These are phyloP conservation scores for Triadica sebifera DNA, from an alignment of 345 rosid species.

Conservation along the genomic window DNA sequence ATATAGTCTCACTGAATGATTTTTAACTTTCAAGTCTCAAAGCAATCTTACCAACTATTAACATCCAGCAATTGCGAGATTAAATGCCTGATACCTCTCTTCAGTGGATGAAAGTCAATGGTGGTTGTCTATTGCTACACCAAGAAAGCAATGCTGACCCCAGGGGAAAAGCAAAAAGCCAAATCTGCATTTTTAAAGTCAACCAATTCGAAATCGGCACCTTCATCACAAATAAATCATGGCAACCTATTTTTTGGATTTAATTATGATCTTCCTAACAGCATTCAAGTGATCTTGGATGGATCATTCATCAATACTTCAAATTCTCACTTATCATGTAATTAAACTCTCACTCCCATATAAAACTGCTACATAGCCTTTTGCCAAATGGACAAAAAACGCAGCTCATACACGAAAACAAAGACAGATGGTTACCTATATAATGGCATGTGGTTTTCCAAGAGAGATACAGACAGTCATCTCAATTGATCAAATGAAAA, in stretches of 20 bases:
- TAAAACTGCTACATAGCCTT: conserved; percentile 20
- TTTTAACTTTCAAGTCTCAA: conserved; percentile 54
- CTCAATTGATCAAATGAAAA: conserved; percentile 11
- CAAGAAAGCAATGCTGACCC: conserved; percentile 95
- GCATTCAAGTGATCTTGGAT: conserved; percentile 41
- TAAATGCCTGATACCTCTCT: conserved; percentile 88
- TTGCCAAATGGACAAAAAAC: conserved; percentile 22
- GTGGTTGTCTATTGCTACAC: conserved; percentile 89
- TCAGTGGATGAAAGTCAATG: conserved; percentile 66
- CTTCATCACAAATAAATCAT: conserved; percentile 69
- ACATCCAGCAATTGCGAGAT: conserved; percentile 70
- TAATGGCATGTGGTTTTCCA: conserved; percentile 22
- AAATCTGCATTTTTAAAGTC: conserved; percentile 99
- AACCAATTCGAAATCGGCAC: conserved; percentile 94
- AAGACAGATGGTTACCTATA: conserved; percentile 20
- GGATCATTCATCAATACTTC: conserved; percentile 34
- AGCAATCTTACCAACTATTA: conserved; percentile 98
- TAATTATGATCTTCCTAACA: conserved; percentile 54
- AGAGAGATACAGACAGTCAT: conserved; percentile 10
- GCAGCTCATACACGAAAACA: conserved; percentile 21
- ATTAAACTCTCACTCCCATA: conserved; percentile 32
- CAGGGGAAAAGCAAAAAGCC: conserved; percentile 70
- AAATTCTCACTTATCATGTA: conserved; percentile 28
- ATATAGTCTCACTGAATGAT: conserved; percentile 57
- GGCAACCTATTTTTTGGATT: conserved; percentile 77